Percentiles rank a stretch among this genome's conserved stretches.
Conservation (phyloP, 73 alveolate species). For the Paramecium bursaria region DNA sequence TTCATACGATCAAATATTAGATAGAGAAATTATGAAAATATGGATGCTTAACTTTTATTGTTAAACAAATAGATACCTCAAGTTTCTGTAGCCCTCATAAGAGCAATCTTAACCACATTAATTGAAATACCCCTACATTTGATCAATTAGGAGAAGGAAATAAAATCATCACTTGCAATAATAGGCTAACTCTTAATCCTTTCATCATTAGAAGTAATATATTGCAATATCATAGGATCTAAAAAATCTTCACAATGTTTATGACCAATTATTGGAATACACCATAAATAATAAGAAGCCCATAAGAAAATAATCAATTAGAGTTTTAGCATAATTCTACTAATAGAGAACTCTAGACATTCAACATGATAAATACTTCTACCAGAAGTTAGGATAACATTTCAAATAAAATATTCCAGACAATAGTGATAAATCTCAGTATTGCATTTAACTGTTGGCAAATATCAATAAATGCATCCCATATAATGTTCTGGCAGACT, state of each 20-base stretch:
- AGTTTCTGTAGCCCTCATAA: slow-evolving; percentile 11
- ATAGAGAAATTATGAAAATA: no score
- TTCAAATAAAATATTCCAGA: not conserved
- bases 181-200: slow-evolving; percentile 26
- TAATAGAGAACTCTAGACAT: slow-evolving; percentile 1
- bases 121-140: not conserved
- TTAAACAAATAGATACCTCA: not conserved
- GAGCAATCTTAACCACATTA: not conserved
- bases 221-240: not conserved
- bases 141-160: not conserved
- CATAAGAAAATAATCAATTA: slow-evolving; percentile 1
- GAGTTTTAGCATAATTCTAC: not conserved
- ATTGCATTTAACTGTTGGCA: slow-evolving; percentile 9
- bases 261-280: not conserved
- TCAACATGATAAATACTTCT: not conserved
- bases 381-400: not conserved
- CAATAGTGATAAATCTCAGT: slow-evolving; percentile 12
- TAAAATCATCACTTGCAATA: no score
- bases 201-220: slow-evolving; percentile 9
- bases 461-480: slow-evolving; percentile 9
- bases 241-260: not conserved
- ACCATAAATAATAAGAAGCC: slow-evolving; percentile 13
- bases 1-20: not conserved
- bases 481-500: slow-evolving; percentile 6
- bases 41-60: not conserved